These are phyloP conservation scores for Globisporangium paddicum DNA, from an alignment of 352 stramenopile species.

Conservation along the genomic window DNA sequence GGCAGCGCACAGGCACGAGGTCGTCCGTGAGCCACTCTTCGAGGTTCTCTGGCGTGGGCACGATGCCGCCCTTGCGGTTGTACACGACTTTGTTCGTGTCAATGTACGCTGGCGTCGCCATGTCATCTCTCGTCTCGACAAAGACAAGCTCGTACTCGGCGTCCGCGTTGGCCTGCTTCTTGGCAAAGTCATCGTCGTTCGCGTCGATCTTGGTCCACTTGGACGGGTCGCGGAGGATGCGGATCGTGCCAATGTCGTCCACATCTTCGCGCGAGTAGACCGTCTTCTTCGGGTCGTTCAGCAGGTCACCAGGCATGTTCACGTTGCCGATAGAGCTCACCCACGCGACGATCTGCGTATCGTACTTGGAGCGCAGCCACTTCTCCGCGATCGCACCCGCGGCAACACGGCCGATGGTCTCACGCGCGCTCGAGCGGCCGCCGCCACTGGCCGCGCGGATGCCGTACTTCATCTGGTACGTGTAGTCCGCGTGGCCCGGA, in stretches of 20 bases:
- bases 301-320: conserved; percentile 70
- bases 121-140: conserved; percentile 46
- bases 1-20: conserved; percentile 92
- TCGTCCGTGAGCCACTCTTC: conserved; percentile 76
- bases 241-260: conserved; percentile 74
- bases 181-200: conserved; percentile 22
- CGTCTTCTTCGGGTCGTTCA: conserved; percentile 61
- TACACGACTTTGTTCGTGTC: conserved; percentile 92
- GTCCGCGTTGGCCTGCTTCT: conserved; percentile 58
- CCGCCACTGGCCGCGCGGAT: conserved; percentile 95
- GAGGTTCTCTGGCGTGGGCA: conserved; percentile 49
- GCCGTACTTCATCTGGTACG: conserved; percentile 99
- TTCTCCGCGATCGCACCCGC: conserved; percentile 96
- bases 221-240: conserved; percentile 67
- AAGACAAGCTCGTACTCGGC: conserved; percentile 73
- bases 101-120: conserved; percentile 84
- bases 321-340: conserved; percentile 85
- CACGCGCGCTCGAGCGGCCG: conserved; percentile 92
- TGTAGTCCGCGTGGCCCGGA: conserved; percentile 97
- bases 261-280: conserved; percentile 83
- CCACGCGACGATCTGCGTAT: conserved; percentile 87
- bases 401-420: conserved; percentile 98
- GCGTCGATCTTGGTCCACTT: conserved; percentile 51
- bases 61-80: conserved; percentile 70
- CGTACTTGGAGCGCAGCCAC: conserved; percentile 91